A percentile compares a stretch with the other conserved stretches of the same genome.
Evolutionary conservation across 1,284 basidiomycete genomes (phyloP).

Genomic region (Peniophora sp.): DNA sequence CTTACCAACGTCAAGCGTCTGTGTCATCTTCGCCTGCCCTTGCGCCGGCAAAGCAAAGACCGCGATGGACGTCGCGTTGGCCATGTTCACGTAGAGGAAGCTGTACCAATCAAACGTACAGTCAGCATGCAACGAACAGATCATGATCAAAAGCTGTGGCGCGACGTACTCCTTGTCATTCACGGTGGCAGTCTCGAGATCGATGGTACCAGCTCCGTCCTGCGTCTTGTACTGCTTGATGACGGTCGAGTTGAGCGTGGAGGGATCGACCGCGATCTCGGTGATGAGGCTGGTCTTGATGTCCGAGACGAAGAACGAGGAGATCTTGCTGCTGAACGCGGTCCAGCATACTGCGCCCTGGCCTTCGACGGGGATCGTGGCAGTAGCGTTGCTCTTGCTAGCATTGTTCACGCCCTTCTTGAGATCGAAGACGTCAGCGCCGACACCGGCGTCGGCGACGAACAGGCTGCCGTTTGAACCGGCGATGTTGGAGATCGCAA

Average conservation of each 20-base stretch:
- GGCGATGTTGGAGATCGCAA: constrained; percentile 38
- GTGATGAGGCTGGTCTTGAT: constrained; percentile 28
- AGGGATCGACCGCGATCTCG: constrained; percentile 29
- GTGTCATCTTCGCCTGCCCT: constrained; percentile 3
- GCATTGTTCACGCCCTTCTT: constrained; percentile 3
- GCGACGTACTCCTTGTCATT: constrained; percentile 29
- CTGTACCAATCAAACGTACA: background rate
- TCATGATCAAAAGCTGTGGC: background rate
- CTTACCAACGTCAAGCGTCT: constrained; percentile 2
- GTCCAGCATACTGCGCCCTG: constrained; percentile 36
- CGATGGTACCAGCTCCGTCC: constrained; percentile 24
- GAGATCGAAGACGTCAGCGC: constrained; percentile 36
- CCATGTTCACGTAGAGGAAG: constrained; percentile 9
- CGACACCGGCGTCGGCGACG: constrained; percentile 36
- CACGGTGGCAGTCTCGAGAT: constrained; percentile 31
- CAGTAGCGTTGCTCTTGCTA: constrained; percentile 14
- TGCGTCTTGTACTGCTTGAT: constrained; percentile 1
- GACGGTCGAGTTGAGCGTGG: constrained; percentile 19
- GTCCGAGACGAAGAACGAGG: constrained; percentile 36
- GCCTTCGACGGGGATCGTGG: constrained; percentile 23
- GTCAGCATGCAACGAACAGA: background rate
- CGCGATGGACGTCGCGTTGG: constrained; percentile 2
- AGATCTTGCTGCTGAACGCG: constrained; percentile 29
- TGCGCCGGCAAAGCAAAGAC: constrained; percentile 4
- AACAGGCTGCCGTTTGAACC: constrained; percentile 37